Evolutionary conservation across 2,329 filamentous ascomycete species (phyloP), one percentile per base, ranked within the genome.

Genomic region (Pseudomassariella vexata): DNA sequence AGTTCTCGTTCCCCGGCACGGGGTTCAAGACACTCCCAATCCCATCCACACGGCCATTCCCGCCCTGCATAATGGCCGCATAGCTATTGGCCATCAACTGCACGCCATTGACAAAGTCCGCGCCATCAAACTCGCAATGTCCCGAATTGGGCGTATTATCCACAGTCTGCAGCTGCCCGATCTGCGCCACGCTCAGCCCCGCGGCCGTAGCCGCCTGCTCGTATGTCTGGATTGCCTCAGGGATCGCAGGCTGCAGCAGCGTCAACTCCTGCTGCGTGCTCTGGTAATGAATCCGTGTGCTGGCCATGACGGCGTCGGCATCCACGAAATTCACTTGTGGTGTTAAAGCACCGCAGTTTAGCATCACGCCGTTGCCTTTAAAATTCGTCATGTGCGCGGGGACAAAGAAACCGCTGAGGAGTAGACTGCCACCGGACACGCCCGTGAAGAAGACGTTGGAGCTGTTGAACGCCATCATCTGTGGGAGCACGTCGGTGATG

Each of bases 61-160:
- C 70, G 20, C 68, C 67, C 42, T 68, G 68, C 53, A 77, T 65
- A 11, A 77, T 59, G 33, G 63, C 65, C 3, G 61, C 59, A 48
- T 66, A 78, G 40, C 63, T 71, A 19, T 68, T 56, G 7, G 67
- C 56, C 56, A 77, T 66, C n/a, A 73, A 56, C 56, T 77, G 72
- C 19, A 77, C 66, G 9, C 73, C 72, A n/a, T 58, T 63, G 8
- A 66, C 64, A 40, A 77, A 78, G 8, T 53, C 66, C 44, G 66
- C 40, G 9, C 57, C 67, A 46, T 78, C 73, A 37, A 78, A 78
- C 32, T 62, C 71, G 55, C 73, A 78, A 50, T 78, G 73, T 0
- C 72, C 73, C 22, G 71, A 72, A 15, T 59, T 53, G 3, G 73
- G 72, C 4, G 65, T 63, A 40, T 73, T 75, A 41, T 78, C 68